These are phyloP conservation scores for Cutaneotrichosporon sp. DNA, from an alignment of 1,284 basidiomycete genomes.

Conservation along the genomic window DNA sequence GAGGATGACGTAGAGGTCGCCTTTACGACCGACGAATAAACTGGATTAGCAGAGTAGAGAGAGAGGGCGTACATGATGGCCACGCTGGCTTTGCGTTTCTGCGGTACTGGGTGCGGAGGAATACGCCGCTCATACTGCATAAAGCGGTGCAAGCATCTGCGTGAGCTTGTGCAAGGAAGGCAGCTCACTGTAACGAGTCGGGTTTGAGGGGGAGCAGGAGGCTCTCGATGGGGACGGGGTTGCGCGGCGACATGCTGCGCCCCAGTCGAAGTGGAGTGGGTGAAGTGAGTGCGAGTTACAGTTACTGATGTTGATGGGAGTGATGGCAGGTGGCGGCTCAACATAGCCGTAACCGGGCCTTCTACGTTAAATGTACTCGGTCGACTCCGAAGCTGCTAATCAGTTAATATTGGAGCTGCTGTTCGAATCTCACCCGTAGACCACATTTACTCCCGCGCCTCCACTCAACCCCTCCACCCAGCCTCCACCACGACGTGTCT, in stretches of 20 bases:
- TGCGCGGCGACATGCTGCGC: constrained; percentile 23
- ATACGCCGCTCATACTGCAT: constrained; percentile 31
- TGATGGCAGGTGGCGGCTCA: background rate
- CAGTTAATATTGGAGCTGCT: too few relatives aligned
- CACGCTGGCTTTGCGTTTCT: constrained; percentile 41
- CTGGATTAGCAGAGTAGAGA: constrained; percentile 19
- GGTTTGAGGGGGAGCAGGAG: constrained; percentile 45
- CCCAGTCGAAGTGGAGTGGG: background rate
- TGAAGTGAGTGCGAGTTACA: background rate
- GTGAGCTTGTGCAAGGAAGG: background rate
- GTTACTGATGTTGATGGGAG: background rate
- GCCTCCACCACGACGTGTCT: constrained; percentile 5
- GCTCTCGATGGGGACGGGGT: constrained; percentile 38
- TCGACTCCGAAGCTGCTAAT: background rate
- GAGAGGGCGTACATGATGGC: constrained; percentile 37
- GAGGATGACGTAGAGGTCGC: constrained; percentile 76
- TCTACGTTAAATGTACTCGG: background rate
- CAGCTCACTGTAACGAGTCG: constrained; percentile 43
- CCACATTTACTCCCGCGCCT: background rate
- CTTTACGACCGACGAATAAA: constrained; percentile 73
- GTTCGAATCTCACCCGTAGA: background rate
- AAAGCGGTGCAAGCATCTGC: constrained; percentile 45
- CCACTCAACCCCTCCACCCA: too few relatives aligned
- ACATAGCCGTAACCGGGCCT: background rate
- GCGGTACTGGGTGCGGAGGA: constrained; percentile 31